A percentile compares a stretch with the other conserved stretches of the same genome.
These are phyloP conservation scores for Heracleum sosnowskyi DNA, from an alignment of 129 eudicot species.

Conservation along the genomic window DNA sequence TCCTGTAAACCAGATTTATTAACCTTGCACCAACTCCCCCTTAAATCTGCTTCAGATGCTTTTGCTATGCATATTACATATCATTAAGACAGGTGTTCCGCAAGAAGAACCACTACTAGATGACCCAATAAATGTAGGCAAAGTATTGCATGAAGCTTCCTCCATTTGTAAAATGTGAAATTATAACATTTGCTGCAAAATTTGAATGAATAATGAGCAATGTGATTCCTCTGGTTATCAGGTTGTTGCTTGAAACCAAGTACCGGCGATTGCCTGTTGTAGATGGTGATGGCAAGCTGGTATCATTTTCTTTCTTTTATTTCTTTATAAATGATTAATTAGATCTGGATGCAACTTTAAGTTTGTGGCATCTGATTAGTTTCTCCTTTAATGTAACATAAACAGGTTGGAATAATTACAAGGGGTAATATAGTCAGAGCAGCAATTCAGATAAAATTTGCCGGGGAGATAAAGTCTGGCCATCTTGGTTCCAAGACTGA, in stretches of 20 bases:
- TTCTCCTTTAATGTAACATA: conserved; percentile 2
- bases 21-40: neutral
- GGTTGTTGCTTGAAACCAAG: conserved; percentile 80
- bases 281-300: conserved; percentile 70
- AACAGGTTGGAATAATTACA: conserved; percentile 78
- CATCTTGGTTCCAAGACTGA: conserved; percentile 21
- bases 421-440: conserved; percentile 87
- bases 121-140: neutral
- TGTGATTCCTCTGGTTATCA: conserved; percentile 11
- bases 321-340: neutral
- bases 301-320: conserved; percentile 17
- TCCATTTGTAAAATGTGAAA: neutral
- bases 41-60: neutral
- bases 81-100: neutral
- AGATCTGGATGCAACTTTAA: neutral
- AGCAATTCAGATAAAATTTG: conserved; percentile 65
- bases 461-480: conserved; percentile 29
- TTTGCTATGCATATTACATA: neutral
- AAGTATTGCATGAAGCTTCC: neutral
- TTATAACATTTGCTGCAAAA: neutral
- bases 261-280: conserved; percentile 83
- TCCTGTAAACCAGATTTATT: neutral
- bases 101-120: neutral
- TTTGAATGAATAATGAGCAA: neutral
- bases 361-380: conserved; percentile 6